Percentiles rank a stretch among this genome's conserved stretches.
Evolutionary conservation across 768 basidiomycete species (phyloP).

Genomic region (Sistotremastrum niveocremeum): DNA sequence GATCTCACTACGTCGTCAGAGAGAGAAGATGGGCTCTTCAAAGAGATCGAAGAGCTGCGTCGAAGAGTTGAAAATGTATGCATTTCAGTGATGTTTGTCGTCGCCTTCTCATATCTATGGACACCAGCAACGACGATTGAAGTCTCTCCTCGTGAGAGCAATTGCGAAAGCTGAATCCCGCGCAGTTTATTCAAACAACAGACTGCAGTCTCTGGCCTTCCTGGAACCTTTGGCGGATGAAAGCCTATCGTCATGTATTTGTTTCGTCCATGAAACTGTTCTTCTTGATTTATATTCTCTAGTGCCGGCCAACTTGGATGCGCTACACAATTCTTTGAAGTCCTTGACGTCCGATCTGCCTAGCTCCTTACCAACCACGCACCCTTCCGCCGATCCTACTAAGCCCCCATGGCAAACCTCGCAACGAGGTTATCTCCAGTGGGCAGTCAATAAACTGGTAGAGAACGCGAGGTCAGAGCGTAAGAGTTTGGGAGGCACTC

Average conservation of each 20-base stretch:
- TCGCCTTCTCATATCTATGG: neutral
- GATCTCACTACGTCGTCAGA: constrained; percentile 51
- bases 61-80: constrained; percentile 52
- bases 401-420: constrained; percentile 71
- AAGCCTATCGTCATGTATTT: constrained; percentile 27
- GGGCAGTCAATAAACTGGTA: constrained; percentile 53
- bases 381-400: constrained; percentile 34
- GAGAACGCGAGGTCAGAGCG: constrained; percentile 14
- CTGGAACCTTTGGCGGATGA: constrained; percentile 28
- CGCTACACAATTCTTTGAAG: constrained; percentile 1
- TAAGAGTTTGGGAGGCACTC: constrained; percentile 4
- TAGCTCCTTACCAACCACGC: constrained; percentile 24
- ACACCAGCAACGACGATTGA: constrained; percentile 51
- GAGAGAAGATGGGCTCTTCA: constrained; percentile 36
- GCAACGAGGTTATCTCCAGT: constrained; percentile 61
- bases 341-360: constrained; percentile 25
- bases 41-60: constrained; percentile 56
- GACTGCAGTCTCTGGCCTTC: constrained; percentile 28
- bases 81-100: constrained; percentile 2
- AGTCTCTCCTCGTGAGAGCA: constrained; percentile 40
- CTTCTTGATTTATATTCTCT: constrained; percentile 33
- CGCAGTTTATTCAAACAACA: constrained; percentile 31
- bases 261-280: constrained; percentile 31
- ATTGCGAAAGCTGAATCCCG: constrained; percentile 33
- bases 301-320: constrained; percentile 11